Conservation (phyloP, 768 basidiomycete species). For the Serpula lacrymans region DNA sequence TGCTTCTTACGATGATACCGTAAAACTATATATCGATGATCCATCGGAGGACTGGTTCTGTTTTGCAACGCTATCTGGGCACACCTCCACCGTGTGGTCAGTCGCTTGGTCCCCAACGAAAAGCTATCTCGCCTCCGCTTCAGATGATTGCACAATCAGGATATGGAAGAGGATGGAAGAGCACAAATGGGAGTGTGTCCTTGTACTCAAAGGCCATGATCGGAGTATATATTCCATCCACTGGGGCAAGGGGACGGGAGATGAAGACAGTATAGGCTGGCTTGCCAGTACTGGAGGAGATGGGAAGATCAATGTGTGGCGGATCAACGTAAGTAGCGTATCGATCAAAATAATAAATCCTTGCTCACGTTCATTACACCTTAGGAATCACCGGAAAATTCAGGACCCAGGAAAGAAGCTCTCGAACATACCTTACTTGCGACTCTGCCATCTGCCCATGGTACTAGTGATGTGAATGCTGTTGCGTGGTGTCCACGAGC, state of each 20-base stretch:
- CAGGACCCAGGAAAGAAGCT: constrained; percentile 6
- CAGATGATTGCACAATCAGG: constrained; percentile 79
- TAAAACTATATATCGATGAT: constrained; percentile 91
- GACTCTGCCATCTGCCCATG: constrained; percentile 64
- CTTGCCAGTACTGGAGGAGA: constrained; percentile 85
- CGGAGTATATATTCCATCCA: constrained; percentile 78
- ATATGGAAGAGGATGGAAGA: constrained; percentile 75
- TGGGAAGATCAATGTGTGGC: constrained; percentile 80
- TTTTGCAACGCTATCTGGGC: constrained; percentile 77
- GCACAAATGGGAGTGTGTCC: constrained; percentile 60
- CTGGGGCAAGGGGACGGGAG: constrained; percentile 52
- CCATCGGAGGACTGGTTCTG: constrained; percentile 94
- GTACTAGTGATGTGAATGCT: constrained; percentile 80
- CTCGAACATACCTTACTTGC: constrained; percentile 51
- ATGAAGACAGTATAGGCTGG: constrained; percentile 58
- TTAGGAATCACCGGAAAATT: constrained; percentile 15
- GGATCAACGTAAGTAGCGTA: constrained; percentile 59
- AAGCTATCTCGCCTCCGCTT: constrained; percentile 79
- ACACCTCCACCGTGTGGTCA: constrained; percentile 89
- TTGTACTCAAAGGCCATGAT: constrained; percentile 61
- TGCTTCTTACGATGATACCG: constrained; percentile 94
- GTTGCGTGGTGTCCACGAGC: constrained; percentile 78
- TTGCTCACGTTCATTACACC: constrained; percentile 8
- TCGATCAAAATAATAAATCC: no score
- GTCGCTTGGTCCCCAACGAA: constrained; percentile 78